These are phyloP conservation scores for Leucosporidium yakuticum DNA, from an alignment of 768 basidiomycete species.

Conservation along the genomic window DNA sequence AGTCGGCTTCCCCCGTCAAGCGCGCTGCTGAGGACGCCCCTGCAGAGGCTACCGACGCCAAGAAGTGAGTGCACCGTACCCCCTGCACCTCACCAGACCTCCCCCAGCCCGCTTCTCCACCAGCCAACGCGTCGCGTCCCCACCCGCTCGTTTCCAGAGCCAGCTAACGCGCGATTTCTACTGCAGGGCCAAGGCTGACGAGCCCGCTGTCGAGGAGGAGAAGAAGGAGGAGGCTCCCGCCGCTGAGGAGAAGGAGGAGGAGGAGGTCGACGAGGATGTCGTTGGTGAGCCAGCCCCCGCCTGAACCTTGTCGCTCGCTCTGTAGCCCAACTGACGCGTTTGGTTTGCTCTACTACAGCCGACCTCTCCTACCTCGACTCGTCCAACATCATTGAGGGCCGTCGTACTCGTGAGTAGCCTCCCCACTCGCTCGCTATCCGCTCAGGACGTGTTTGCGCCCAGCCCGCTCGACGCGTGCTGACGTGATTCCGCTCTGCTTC, in stretches of 20 bases:
- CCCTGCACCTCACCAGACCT: background rate
- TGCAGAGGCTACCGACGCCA: conserved; percentile 1
- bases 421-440: background rate
- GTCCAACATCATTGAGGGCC: conserved; percentile 10
- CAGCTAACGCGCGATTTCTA: background rate
- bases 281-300: background rate
- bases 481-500: background rate
- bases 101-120: too few species aligned
- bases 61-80: conserved; percentile 1
- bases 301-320: background rate
- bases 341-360: background rate
- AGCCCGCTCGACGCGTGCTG: background rate
- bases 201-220: background rate
- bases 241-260: background rate
- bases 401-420: conserved; percentile 6
- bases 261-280: conserved; percentile 8
- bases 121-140: background rate
- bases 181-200: conserved; percentile 5
- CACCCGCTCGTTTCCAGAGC: background rate
- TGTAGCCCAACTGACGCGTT: background rate
- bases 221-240: conserved; percentile 3
- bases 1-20: conserved; percentile 1
- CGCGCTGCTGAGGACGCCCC: conserved; percentile 4
- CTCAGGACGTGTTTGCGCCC: background rate
- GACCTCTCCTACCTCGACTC: conserved; percentile 9